A percentile compares a stretch with the other conserved stretches of the same genome.
phyloP scores from a whole-genome alignment of 2,329 filamentous ascomycete genomes.

The Bipolaris sorokiniana region DNA sequence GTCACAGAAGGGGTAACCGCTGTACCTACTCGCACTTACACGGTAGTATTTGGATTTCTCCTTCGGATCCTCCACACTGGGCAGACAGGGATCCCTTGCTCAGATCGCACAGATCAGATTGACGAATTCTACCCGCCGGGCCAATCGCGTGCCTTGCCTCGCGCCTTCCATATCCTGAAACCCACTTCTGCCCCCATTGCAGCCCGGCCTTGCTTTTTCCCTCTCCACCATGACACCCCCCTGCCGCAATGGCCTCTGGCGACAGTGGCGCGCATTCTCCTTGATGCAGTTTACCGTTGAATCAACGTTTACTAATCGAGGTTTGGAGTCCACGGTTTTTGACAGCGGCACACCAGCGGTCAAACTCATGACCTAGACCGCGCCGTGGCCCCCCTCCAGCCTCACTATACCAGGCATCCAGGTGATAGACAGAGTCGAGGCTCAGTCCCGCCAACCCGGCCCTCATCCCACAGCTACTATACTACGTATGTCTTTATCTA shows the following conservation, averaged over 20 bases:
- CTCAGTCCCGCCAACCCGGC: not conserved
- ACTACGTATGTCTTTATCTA: too few species aligned
- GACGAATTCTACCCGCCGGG: constrained; percentile 40
- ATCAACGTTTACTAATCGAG: constrained; percentile 18
- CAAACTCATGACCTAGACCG: constrained; percentile 23
- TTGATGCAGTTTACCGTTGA: constrained; percentile 12
- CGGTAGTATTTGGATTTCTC: constrained; percentile 13
- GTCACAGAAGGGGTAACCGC: constrained; percentile 5
- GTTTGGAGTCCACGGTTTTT: constrained; percentile 22
- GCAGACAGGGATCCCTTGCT: constrained; percentile 32
- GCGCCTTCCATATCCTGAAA: constrained; percentile 30
- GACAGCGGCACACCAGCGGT: constrained; percentile 38
- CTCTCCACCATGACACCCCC: constrained; percentile 24
- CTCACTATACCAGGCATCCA: constrained; percentile 11
- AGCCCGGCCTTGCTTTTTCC: constrained; percentile 22
- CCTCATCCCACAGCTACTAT: constrained; percentile 4
- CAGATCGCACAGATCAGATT: constrained; percentile 45
- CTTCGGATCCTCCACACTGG: constrained; percentile 8
- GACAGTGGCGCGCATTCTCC: constrained; percentile 21
- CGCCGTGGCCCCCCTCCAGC: constrained; percentile 26
- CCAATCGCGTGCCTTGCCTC: constrained; percentile 32
- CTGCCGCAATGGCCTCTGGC: constrained; percentile 14
- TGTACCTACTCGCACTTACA: not conserved
- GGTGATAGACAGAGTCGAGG: constrained; percentile 3
- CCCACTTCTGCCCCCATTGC: constrained; percentile 27